Conservation (phyloP, 306 rosid species). For the Purshia tridentata region DNA sequence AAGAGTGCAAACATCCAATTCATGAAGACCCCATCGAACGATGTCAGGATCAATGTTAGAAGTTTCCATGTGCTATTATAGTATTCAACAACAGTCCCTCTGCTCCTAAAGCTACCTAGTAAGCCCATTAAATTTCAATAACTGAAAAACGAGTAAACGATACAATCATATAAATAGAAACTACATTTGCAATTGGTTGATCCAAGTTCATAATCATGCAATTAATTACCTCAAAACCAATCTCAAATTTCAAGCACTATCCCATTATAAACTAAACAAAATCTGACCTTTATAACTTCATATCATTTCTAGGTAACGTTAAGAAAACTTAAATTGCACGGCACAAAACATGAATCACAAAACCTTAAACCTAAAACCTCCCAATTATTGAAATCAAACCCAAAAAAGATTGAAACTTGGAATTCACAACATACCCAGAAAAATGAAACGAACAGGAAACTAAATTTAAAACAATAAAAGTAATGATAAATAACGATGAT, state of each 20-base stretch:
- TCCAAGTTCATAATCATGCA: not conserved
- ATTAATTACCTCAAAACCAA: not conserved
- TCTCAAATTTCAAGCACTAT: not conserved
- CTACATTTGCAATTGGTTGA: not conserved
- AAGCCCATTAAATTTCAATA: constrained; percentile 24
- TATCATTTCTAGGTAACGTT: too few species aligned
- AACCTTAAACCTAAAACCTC: constrained; percentile 30
- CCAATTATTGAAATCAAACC: constrained; percentile 24
- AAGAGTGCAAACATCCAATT: constrained; percentile 72
- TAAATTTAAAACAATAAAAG: not conserved
- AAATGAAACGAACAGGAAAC: not conserved
- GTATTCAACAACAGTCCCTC: constrained; percentile 28
- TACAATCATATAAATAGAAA: not conserved
- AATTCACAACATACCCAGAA: constrained; percentile 9
- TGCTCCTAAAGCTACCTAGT: constrained; percentile 30
- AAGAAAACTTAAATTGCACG: not conserved
- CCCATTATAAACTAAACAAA: not conserved
- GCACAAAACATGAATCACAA: constrained; percentile 5
- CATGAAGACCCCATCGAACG: constrained; percentile 88
- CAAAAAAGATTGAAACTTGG: constrained; percentile 11
- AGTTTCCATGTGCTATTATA: constrained; percentile 36
- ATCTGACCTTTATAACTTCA: not conserved
- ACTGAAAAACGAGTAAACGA: constrained; percentile 29
- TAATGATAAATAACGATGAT: not conserved
- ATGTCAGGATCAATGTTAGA: constrained; percentile 80